Evolutionary conservation across 129 eudicot genomes (phyloP).

Genomic region (Flaveria robusta): DNA sequence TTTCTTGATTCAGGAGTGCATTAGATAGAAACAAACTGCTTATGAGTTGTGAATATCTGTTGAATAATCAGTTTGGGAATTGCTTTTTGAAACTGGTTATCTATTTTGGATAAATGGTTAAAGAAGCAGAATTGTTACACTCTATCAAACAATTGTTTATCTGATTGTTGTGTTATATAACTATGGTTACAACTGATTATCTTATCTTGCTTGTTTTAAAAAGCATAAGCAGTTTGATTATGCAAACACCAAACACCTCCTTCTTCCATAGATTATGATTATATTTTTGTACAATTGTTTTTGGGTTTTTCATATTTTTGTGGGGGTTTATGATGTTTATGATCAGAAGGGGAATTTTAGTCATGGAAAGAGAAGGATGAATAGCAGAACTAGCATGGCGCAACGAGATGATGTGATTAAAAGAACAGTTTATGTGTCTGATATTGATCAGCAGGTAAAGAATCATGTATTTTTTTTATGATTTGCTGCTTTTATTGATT

Average conservation of each 20-base stretch:
- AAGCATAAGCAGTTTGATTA: background rate
- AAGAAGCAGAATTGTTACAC: background rate
- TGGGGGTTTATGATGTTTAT: constrained; percentile 17
- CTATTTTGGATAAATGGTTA: background rate
- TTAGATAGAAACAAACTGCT: background rate
- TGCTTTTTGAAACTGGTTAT: background rate
- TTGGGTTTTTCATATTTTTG: constrained; percentile 13
- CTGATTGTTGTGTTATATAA: background rate
- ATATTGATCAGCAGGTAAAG: constrained; percentile 85
- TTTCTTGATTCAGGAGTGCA: background rate
- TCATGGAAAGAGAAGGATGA: constrained; percentile 69
- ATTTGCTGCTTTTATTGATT: constrained; percentile 10
- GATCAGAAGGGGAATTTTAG: constrained; percentile 54
- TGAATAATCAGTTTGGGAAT: background rate
- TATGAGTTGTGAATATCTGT: background rate
- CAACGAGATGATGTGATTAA: constrained; percentile 81
- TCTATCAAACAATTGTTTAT: background rate
- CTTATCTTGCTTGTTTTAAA: background rate
- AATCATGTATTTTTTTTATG: background rate
- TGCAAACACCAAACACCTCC: background rate
- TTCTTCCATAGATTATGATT: background rate
- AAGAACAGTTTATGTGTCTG: constrained; percentile 94
- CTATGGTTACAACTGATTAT: background rate
- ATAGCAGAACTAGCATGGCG: constrained; percentile 74
- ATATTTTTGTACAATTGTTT: background rate